phyloP scores from a whole-genome alignment of 2,329 filamentous ascomycete genomes.

The Cercospora sp. region DNA sequence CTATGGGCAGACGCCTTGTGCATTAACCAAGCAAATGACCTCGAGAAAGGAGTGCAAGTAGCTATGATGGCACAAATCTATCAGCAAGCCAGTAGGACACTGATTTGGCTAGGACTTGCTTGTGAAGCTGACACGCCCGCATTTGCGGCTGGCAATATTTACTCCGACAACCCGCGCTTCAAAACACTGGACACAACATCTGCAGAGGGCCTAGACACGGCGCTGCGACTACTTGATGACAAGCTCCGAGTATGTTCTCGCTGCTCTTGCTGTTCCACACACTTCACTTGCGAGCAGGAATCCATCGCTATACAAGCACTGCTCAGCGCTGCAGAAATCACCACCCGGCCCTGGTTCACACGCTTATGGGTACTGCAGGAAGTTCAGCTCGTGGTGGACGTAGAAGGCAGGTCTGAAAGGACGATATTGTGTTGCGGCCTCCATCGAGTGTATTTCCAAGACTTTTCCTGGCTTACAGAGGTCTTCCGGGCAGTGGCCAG shows the following conservation, averaged over 20 bases:
- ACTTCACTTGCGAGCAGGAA: neutral
- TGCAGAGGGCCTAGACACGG: neutral
- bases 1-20: neutral
- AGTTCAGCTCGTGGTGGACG: neutral
- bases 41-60: neutral
- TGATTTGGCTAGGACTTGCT: neutral
- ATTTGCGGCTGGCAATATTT: neutral
- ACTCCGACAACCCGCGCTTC: neutral
- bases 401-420: neutral
- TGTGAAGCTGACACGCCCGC: neutral
- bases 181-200: neutral
- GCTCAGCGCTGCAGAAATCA: neutral
- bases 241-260: neutral
- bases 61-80: slow-evolving; percentile 3
- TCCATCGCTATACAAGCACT: neutral
- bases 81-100: neutral
- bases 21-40: neutral
- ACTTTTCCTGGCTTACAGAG: neutral
- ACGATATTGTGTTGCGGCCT: neutral
- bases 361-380: neutral
- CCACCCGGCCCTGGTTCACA: neutral
- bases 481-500: neutral
- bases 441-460: neutral
- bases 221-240: neutral
- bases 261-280: neutral